These are phyloP conservation scores for Alloascoidea africana DNA, from an alignment of 805 yeast genomes.

Conservation along the genomic window DNA sequence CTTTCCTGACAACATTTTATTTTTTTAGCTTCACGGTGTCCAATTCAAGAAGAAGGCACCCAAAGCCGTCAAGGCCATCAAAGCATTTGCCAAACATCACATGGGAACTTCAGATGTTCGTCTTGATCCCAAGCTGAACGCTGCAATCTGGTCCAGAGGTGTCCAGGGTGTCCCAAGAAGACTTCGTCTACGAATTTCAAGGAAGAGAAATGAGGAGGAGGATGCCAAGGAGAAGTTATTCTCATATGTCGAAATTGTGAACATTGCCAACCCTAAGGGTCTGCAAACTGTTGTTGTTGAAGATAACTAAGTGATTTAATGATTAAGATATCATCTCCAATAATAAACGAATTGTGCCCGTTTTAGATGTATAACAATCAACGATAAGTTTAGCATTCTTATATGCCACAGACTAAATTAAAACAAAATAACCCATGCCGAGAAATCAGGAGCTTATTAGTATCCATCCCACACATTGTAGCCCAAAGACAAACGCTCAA, in stretches of 20 bases:
- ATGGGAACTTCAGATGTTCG: conserved; percentile 89
- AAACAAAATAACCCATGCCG: too few relatives aligned
- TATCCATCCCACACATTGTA: too few relatives aligned
- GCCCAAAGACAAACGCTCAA: too few relatives aligned
- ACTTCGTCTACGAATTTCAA: conserved; percentile 82
- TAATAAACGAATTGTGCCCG: too few relatives aligned
- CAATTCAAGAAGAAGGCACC: conserved; percentile 93
- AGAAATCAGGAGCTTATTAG: too few relatives aligned
- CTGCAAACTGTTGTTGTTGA: conserved; percentile 82
- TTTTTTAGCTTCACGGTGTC: conserved; percentile 66
- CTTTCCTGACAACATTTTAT: too few relatives aligned
- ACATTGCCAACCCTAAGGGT: conserved; percentile 77
- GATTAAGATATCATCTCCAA: too few relatives aligned
- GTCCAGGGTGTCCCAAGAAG: conserved; percentile 87
- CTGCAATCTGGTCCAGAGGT: conserved; percentile 89
- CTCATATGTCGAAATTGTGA: conserved; percentile 80
- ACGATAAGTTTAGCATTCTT: too few relatives aligned
- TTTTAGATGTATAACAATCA: too few relatives aligned
- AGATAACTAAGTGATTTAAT: conserved; percentile 47
- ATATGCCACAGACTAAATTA: too few relatives aligned
- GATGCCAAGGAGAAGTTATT: conserved; percentile 78
- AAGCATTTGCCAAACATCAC: conserved; percentile 85
- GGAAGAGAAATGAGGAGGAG: conserved; percentile 90
- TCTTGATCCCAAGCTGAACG: conserved; percentile 84
- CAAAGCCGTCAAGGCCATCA: conserved; percentile 86